These are phyloP conservation scores for Metschnikowia baotianmanensis DNA, from an alignment of 805 yeast genomes.

Conservation along the genomic window DNA sequence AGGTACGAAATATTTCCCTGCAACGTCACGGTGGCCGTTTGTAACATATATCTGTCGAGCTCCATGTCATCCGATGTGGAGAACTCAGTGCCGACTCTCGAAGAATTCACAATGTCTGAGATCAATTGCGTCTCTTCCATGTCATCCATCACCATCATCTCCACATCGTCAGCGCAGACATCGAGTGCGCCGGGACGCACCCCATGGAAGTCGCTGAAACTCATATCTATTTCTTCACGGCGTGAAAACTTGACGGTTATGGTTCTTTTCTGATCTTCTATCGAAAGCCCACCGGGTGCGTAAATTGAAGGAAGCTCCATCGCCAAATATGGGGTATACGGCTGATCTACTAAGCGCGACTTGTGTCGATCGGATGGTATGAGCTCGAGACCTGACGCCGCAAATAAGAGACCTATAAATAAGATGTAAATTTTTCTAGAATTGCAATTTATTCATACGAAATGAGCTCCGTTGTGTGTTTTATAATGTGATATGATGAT, in stretches of 20 bases:
- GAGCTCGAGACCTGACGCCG: no score
- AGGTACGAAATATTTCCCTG: constrained; percentile 39
- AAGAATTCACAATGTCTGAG: constrained; percentile 35
- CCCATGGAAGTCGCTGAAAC: neutral
- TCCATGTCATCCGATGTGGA: constrained; percentile 16
- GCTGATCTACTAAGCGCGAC: no score
- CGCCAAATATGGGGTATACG: neutral
- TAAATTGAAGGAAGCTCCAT: constrained; percentile 35
- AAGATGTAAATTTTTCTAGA: no score
- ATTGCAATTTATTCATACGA: no score
- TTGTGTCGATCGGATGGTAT: no score
- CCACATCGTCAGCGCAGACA: constrained; percentile 44
- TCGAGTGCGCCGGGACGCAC: no score
- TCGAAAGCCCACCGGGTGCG: constrained; percentile 35
- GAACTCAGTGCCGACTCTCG: constrained; percentile 9
- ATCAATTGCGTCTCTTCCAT: constrained; percentile 42
- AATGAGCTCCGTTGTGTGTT: neutral
- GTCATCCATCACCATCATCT: constrained; percentile 49
- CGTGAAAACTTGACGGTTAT: constrained; percentile 26
- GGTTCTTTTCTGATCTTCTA: constrained; percentile 22
- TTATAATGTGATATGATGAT: neutral
- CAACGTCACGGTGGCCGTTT: constrained; percentile 11
- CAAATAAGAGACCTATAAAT: no score
- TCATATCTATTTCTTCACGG: neutral
- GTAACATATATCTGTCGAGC: constrained; percentile 15